Evolutionary conservation across 176 grass and related monocot genomes (phyloP), one percentile per base, ranked within the genome.

Genomic region (Areca catechu): DNA sequence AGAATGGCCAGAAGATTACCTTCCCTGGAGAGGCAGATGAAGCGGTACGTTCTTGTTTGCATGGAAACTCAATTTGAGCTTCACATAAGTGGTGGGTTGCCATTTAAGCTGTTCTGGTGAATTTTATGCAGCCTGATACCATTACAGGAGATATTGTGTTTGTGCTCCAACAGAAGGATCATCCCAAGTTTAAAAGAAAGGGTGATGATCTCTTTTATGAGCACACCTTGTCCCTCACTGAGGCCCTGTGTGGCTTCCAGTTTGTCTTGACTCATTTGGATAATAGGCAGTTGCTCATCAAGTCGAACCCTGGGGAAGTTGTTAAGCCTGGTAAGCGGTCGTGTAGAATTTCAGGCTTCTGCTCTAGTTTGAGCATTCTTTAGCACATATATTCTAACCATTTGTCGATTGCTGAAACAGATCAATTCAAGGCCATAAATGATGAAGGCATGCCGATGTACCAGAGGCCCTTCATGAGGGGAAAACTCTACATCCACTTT

Each of bases 401-500:
- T 43, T 10, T 43, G 9, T 43, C 4, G 30, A 4, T 51, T 54
- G 19, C 50, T 49, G 25, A 15, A 4, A 67, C 63, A 94, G 89
- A 82, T 76, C 86, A 86, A 16, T 94, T 81, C 60, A 94, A 94
- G 77, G 89, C 84, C 0, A 81, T 94, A 19, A 88, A 94, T 7
- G 89, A 94, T 1, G 89, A 94, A 58, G 89, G 89, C 7, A 94
- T 94, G 89, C 89, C 89, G 15, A 81, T 94, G 58, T 94, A 94
- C 59, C 76, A 88, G 70, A 80, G 77, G 67, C 76, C 89, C 0
- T 94, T 88, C 74, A 88, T 94, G 89, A 94, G 76, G 74, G 89
- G 89, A 53, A 94, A 94, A 70, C 73, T 94, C 14, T 94, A 94
- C 77, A 81, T 94, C 74, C 89, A 88, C 61, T 94, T 94, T 56